Percentiles rank a stretch among this genome's conserved stretches.
These are phyloP conservation scores for Dactylellina drechsleri DNA, from an alignment of 2,329 filamentous ascomycete species.

Conservation along the genomic window DNA sequence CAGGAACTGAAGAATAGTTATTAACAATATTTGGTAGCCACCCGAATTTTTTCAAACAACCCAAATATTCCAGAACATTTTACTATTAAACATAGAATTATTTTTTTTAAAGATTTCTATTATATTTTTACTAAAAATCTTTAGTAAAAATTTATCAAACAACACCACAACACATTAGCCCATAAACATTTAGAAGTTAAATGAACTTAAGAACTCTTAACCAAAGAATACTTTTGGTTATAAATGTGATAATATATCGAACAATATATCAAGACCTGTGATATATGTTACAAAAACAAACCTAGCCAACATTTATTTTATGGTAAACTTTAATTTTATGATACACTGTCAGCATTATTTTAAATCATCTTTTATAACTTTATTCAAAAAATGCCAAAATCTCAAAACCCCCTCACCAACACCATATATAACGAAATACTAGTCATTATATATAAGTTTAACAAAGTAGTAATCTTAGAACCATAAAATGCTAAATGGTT, in stretches of 20 bases:
- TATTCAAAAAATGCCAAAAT: neutral
- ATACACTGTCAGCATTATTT: neutral
- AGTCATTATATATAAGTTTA: neutral
- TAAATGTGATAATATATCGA: slow-evolving; percentile 2
- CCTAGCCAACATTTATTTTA: slow-evolving; percentile 9
- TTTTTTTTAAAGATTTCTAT: slow-evolving; percentile 1
- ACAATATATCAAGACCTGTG: slow-evolving; percentile 16
- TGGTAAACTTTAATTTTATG: neutral
- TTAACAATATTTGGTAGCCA: slow-evolving; percentile 17
- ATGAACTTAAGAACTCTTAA: slow-evolving; percentile 40
- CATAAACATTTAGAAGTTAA: slow-evolving; percentile 46
- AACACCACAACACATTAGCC: slow-evolving; percentile 26
- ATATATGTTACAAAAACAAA: slow-evolving; percentile 24
- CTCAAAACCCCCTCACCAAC: neutral
- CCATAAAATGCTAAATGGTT: neutral
- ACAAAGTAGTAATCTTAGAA: neutral
- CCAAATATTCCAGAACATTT: slow-evolving; percentile 10
- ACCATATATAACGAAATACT: neutral
- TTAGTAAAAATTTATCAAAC: neutral
- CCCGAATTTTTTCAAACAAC: slow-evolving; percentile 7
- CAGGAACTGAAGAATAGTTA: slow-evolving; percentile 1
- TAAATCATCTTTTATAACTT: neutral
- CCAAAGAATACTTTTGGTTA: neutral
- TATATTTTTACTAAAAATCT: slow-evolving; percentile 2
- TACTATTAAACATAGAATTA: neutral